phyloP scores from a whole-genome alignment of 2,329 filamentous ascomycete genomes.

The Cordyceps pruinosa region DNA sequence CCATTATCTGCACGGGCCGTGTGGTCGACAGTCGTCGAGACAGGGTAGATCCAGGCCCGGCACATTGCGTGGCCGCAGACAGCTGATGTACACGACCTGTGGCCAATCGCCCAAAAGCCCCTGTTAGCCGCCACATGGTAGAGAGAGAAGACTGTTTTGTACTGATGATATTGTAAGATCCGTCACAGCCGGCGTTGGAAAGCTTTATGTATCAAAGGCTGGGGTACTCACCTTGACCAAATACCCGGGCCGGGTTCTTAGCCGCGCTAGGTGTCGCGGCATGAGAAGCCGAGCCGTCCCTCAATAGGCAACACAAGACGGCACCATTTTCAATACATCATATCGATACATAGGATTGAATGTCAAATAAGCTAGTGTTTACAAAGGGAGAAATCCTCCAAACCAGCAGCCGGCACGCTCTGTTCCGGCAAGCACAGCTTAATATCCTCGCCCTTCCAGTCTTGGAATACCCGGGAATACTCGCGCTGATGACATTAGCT shows the following conservation, averaged over 20 bases:
- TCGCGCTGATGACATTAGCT: conserved; percentile 19
- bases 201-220: background rate
- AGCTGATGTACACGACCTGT: too few relatives aligned
- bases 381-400: conserved; percentile 22
- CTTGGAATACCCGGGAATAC: conserved; percentile 23
- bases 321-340: too few relatives aligned
- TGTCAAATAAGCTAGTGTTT: background rate
- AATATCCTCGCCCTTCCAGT: conserved; percentile 24
- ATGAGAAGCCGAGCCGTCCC: conserved; percentile 1
- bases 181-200: background rate
- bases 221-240: background rate
- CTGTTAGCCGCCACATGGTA: background rate
- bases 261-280: too few relatives aligned
- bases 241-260: conserved; percentile 3
- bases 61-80: background rate
- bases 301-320: too few relatives aligned
- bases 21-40: conserved; percentile 30
- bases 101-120: background rate
- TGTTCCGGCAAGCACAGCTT: conserved; percentile 23
- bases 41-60: background rate
- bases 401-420: conserved; percentile 19
- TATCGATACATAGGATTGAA: background rate
- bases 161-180: background rate
- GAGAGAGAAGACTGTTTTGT: background rate
- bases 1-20: conserved; percentile 49